Base-by-base conservation (phyloP, 1,284 basidiomycete genomes). In the Naganishia sp. region DNA sequence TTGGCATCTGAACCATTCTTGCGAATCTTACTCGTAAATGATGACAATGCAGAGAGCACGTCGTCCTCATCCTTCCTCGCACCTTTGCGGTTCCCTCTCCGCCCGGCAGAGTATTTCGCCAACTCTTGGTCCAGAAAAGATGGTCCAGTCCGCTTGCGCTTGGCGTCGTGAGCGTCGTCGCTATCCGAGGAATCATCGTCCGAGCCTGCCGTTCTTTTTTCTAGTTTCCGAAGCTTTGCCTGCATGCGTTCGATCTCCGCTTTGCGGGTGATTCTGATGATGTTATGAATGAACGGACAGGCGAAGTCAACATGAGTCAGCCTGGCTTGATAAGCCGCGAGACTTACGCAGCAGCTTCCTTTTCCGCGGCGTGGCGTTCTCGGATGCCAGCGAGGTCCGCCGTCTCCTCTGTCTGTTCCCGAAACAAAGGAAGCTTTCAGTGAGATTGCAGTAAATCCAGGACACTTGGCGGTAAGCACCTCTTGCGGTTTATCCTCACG, bases 161-260 rank as follows among this genome's bases (percentile, higher is more conserved):
- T 74, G 52, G 73, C 75, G 15, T 64, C 61, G 7, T 23, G 42
- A 15, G 28, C 44, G 23, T 68, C 55, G 16, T 71, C 70, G 15
- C 70, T 70, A 60, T 77, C 76, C 7, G 75, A 76, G 0, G 78
- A 78, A 55, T 77, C 76, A 0, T 75, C 77, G 11, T 75, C 70
- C 1, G 64, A 56, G 15, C 75, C 77, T 43, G 23, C 39, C 2
- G 66, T 70, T 4, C 72, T 71, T 65, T 79, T 79, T 66, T 79
- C 83, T 10, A 94, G 83, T 70, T 86, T 88, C 31, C 90, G 87
- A 65, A 97, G 89, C 63, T 93, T 90, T 3, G 87, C 87, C 77
- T 96, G 90, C 85, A 96, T 90, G 70, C 86, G 87, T 72, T 87
- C 88, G 65, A 96, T 94, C 77, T 94, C 89, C 6, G 86, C 83